phyloP scores from a whole-genome alignment of 139 green algal genomes.

The Gonium pectorale region DNA sequence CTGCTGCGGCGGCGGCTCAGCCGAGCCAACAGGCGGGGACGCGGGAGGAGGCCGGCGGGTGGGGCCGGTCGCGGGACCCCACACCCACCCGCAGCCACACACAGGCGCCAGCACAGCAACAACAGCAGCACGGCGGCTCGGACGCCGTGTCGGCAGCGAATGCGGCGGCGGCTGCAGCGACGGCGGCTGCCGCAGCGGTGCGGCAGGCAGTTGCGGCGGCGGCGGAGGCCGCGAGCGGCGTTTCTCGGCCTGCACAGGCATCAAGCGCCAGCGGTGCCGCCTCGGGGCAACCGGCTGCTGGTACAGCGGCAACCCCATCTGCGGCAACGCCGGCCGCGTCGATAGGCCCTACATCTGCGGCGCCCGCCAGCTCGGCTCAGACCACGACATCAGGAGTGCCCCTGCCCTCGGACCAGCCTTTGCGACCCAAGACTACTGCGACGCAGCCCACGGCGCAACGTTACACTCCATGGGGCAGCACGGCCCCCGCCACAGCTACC shows the following conservation, averaged over 20 bases:
- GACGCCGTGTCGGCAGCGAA: background rate
- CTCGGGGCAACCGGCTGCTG: background rate
- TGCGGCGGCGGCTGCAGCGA: background rate
- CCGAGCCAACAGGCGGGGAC: no score
- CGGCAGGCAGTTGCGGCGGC: background rate
- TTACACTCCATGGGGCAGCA: background rate
- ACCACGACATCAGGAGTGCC: background rate
- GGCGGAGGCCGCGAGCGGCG: background rate
- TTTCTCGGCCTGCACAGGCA: no score
- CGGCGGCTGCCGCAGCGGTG: background rate
- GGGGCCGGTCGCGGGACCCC: conserved; percentile 25
- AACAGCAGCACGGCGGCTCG: background rate
- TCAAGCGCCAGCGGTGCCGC: background rate
- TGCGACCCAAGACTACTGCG: background rate
- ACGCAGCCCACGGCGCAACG: background rate
- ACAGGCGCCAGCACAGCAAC: background rate
- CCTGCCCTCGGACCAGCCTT: background rate
- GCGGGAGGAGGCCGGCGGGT: background rate
- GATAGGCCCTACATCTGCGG: no score
- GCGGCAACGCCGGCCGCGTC: background rate
- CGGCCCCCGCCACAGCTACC: background rate
- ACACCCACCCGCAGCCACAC: background rate
- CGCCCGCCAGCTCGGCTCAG: background rate
- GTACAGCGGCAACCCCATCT: background rate
- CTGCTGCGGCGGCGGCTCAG: no score